Percentiles rank a stretch among this genome's conserved stretches.
Evolutionary conservation across 169 alveolate species (phyloP).

Genomic region (Babesia divergens): DNA sequence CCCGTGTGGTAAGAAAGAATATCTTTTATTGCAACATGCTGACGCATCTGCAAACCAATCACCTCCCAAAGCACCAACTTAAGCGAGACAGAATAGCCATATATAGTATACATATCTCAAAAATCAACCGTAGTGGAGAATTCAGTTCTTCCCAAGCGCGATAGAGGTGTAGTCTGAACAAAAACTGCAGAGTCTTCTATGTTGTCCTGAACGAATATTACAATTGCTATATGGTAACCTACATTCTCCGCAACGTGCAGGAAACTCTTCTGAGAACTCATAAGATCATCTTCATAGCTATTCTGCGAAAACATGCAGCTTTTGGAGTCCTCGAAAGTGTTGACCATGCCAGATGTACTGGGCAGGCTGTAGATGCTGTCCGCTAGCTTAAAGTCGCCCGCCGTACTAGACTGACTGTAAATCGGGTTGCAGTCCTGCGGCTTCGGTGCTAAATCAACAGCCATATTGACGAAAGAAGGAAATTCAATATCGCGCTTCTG

Average conservation of each 20-base stretch:
- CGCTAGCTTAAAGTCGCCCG: not conserved
- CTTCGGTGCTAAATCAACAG: not conserved
- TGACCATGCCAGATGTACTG: not conserved
- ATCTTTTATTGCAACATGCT: too few relatives aligned
- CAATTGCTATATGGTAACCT: not conserved
- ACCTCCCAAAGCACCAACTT: too few relatives aligned
- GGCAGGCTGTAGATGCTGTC: not conserved
- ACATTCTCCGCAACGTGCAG: constrained; percentile 32
- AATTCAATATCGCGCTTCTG: not conserved
- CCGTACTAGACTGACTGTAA: not conserved
- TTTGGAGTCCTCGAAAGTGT: constrained; percentile 5
- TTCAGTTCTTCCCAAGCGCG: constrained; percentile 37
- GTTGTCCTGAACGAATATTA: constrained; percentile 32
- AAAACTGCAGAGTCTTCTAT: constrained; percentile 54
- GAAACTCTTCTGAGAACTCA: constrained; percentile 40
- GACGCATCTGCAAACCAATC: too few relatives aligned
- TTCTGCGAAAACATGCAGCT: constrained; percentile 12
- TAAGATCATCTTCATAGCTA: constrained; percentile 11
- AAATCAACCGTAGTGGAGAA: constrained; percentile 56
- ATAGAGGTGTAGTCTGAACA: constrained; percentile 55
- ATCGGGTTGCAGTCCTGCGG: not conserved
- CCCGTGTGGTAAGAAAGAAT: too few relatives aligned
- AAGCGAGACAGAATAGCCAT: too few relatives aligned
- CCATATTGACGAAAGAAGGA: not conserved
- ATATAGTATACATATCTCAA: not conserved